phyloP scores from a whole-genome alignment of 805 yeast species.

The Ogataea pini region DNA sequence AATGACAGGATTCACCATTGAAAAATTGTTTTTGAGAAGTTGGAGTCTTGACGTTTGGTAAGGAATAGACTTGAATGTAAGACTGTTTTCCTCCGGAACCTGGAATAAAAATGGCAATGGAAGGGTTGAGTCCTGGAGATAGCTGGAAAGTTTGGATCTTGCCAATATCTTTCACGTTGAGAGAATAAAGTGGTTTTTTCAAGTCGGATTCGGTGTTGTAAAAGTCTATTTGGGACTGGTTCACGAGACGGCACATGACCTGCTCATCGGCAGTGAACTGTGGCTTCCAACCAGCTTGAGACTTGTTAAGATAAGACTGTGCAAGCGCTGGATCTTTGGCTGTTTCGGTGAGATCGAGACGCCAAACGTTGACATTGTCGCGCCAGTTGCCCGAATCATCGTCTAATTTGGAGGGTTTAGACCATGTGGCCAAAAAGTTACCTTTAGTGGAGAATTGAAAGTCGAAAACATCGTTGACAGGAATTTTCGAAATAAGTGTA shows the following conservation, averaged over 20 bases:
- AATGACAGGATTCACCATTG: conserved; percentile 91
- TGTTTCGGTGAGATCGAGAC: conserved; percentile 37
- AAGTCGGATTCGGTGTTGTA: conserved; percentile 50
- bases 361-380: conserved; percentile 79
- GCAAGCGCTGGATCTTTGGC: conserved; percentile 12
- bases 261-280: conserved; percentile 84
- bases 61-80: conserved; percentile 75
- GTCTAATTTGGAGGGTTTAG: conserved; percentile 67
- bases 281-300: conserved; percentile 90
- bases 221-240: conserved; percentile 64
- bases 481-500: conserved; percentile 46
- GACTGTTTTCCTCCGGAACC: conserved; percentile 90
- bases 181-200: conserved; percentile 56
- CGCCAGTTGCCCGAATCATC: conserved; percentile 72
- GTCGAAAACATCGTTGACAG: conserved; percentile 71
- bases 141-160: conserved; percentile 52
- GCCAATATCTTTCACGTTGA: conserved; percentile 56
- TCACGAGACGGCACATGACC: conserved; percentile 55
- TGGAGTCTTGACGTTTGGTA: conserved; percentile 75
- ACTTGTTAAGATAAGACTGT: conserved; percentile 68
- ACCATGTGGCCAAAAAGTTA: conserved; percentile 82
- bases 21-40: conserved; percentile 85
- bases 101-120: conserved; percentile 88
- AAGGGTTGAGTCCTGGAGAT: conserved; percentile 87
- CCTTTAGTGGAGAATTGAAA: conserved; percentile 89